Conservation (phyloP, 108 stramenopile species). For the Nitzschia palea region DNA sequence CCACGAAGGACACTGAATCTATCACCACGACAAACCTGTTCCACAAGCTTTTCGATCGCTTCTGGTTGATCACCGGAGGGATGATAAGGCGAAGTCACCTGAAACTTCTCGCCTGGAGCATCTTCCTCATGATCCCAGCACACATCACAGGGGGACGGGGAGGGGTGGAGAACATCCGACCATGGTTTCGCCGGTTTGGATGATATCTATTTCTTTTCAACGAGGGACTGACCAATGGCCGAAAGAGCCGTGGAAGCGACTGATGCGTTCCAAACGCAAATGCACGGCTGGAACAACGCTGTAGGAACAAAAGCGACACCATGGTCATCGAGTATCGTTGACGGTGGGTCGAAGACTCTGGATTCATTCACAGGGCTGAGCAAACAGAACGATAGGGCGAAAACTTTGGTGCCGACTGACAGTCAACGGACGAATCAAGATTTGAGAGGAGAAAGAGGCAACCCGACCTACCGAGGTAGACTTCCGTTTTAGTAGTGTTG, state of each 20-base stretch:
- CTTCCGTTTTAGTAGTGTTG: too few species aligned
- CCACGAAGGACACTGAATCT: constrained; percentile 42
- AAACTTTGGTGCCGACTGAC: too few species aligned
- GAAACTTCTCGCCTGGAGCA: not conserved
- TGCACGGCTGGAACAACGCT: not conserved
- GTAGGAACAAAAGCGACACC: not conserved
- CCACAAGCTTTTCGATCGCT: constrained; percentile 41
- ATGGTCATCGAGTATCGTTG: not conserved
- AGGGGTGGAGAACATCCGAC: not conserved
- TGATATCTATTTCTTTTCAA: not conserved
- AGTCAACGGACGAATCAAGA: too few species aligned
- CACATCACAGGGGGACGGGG: not conserved
- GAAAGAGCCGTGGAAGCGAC: not conserved
- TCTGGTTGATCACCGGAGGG: constrained; percentile 57
- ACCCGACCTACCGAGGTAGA: too few species aligned
- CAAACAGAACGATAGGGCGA: too few species aligned
- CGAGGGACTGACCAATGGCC: not conserved
- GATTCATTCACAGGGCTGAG: too few species aligned
- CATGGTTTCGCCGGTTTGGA: not conserved
- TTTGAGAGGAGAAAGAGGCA: too few species aligned
- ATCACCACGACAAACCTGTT: constrained; percentile 38
- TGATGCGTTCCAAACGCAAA: not conserved
- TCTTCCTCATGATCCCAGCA: too few species aligned
- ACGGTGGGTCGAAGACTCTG: not conserved
- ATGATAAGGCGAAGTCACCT: constrained; percentile 42